Evolutionary conservation across 805 yeast species (phyloP), one percentile per base, ranked within the genome.

Genomic region (Saccharomycopsis schoenii): DNA sequence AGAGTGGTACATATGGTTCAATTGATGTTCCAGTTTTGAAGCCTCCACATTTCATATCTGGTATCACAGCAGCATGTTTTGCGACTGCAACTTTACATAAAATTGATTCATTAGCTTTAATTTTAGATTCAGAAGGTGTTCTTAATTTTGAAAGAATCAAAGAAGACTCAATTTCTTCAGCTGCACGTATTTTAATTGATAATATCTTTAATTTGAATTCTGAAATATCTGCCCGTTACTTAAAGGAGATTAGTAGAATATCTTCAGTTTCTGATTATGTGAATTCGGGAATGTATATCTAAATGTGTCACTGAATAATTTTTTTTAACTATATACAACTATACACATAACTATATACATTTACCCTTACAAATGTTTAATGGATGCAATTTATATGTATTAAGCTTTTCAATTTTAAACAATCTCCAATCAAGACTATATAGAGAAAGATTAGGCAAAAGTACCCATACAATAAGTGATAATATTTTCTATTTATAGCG

Each of bases 21-120:
- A 24, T 47, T 47, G 57, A 59, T 1, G 62, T 68, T 39, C 61
- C 67, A 0, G 39, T 66, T 10, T 70, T 85, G 59, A 72, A 68
- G 21, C 88, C 89, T 1, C 90, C 89, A 0, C 86, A 82, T 68
- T 80, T 80, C 59, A 71, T 85, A 34, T 81, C 87, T 0, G 88
- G 88, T 0, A 76, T 81, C 25, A 66, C 78, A 9, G 88, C 83
- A n/a, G 74, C 80, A 0, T 63, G 75, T 4, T 68, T 70, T 19
- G 75, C 77, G 61, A 68, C 63, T 1, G 56, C 64, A 2, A 36
- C 61, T 3, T 14, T 57, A 12, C 29, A 37, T 19, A 17, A 34
- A 9, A 55, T 62, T 10, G 15, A 36, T 6, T 25, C 58, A 41
- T 52, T 60, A 8, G 51, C 68, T 55, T 67, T 78, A 55, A 72